phyloP scores from a whole-genome alignment of 148 eudicot genomes.

The Vaccinium macrocarpon region DNA sequence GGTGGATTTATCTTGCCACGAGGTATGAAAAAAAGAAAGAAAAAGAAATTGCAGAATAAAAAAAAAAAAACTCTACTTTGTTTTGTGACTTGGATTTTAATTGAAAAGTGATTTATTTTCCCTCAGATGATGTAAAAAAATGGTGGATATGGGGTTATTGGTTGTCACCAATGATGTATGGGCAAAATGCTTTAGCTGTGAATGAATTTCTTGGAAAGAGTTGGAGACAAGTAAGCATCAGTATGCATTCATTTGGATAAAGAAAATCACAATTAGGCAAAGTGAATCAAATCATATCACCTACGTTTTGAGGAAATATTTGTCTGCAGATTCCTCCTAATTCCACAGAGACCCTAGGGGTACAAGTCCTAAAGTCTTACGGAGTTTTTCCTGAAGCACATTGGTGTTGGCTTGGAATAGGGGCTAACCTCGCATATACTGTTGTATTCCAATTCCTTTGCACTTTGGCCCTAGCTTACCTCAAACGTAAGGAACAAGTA shows the following conservation, averaged over 20 bases:
- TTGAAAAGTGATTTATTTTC: background rate
- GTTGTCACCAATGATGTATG: slow-evolving; percentile 76
- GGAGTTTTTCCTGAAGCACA: slow-evolving; percentile 33
- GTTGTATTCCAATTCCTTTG: slow-evolving; percentile 32
- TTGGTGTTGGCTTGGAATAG: slow-evolving; percentile 60
- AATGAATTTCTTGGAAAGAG: slow-evolving; percentile 81
- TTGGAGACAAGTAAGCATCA: slow-evolving; percentile 53
- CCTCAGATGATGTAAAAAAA: slow-evolving; percentile 49
- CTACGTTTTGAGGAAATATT: background rate
- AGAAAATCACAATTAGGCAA: background rate
- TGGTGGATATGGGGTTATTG: slow-evolving; percentile 99
- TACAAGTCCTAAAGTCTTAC: slow-evolving; percentile 27
- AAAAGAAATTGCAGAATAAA: too few relatives aligned
- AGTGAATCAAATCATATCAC: background rate
- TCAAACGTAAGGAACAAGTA: slow-evolving; percentile 37
- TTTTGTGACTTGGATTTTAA: background rate
- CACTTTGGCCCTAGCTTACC: slow-evolving; percentile 36
- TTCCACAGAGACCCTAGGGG: slow-evolving; percentile 33
- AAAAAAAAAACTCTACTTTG: background rate
- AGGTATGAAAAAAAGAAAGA: slow-evolving; percentile 28
- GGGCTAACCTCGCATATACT: slow-evolving; percentile 32
- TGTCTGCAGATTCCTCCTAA: slow-evolving; percentile 28
- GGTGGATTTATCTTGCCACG: slow-evolving; percentile 77
- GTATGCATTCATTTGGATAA: background rate
- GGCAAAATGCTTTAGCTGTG: slow-evolving; percentile 63